Conservation (phyloP, 73 alveolate genomes). For the Durusdinium trenchii region DNA sequence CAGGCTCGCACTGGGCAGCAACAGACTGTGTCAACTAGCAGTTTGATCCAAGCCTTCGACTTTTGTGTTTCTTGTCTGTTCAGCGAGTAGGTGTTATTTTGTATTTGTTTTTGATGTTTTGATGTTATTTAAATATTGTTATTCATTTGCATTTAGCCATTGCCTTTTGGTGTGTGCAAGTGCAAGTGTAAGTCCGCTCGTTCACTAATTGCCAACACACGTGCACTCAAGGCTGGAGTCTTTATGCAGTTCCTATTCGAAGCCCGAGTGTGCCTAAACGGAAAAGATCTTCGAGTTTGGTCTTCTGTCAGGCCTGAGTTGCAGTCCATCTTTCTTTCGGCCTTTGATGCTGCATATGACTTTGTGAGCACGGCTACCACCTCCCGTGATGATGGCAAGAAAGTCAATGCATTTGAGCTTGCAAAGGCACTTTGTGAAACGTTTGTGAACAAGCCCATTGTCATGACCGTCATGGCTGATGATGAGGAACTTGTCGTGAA, state of each 20-base stretch:
- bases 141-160: too few species aligned
- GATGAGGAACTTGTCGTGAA: neutral
- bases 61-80: too few species aligned
- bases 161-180: too few species aligned
- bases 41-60: too few species aligned
- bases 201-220: too few species aligned
- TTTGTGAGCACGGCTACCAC: neutral
- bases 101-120: too few species aligned
- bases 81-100: too few species aligned
- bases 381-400: neutral
- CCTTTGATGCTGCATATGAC: neutral
- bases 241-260: neutral
- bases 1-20: neutral
- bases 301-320: neutral
- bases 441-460: neutral
- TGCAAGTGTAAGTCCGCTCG: too few species aligned
- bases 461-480: neutral
- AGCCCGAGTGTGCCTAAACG: constrained; percentile 22
- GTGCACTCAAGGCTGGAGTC: neutral
- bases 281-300: constrained; percentile 12
- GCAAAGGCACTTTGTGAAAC: neutral
- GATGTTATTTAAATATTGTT: too few species aligned
- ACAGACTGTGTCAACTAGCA: too few species aligned
- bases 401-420: neutral
- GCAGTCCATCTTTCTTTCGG: neutral